Evolutionary conservation across 2,329 filamentous ascomycete species (phyloP), one percentile per base, ranked within the genome.

Genomic region (Cladophialophora exuberans): DNA sequence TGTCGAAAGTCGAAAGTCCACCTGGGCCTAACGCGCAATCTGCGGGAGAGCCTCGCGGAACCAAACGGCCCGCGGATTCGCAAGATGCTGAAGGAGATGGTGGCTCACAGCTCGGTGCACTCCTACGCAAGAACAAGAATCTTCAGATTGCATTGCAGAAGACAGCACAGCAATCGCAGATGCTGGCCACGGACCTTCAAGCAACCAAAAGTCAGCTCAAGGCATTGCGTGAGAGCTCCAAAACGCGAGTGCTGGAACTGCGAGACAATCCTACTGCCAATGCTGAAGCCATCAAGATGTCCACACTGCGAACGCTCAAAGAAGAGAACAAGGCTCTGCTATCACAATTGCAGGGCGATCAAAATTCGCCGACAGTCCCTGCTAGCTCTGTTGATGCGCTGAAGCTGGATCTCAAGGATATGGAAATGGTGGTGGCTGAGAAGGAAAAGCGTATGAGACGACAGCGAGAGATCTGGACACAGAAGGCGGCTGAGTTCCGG

Each of bases 401-500:
- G 36, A 86, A 88, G 57, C 82, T 90, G 49, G 87, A 94, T 63
- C 81, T 97, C 35, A 79, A 83, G 26, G 88, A 89, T 18, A 84
- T 84, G 56, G 85, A 89, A 64, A 85, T 84, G 11, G 82, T 83
- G 0, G 86, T 88, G 1, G 84, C 87, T 7, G 77, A 80, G 18
- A 80, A 80, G 33, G 88, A 94, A 62, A 99, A 97, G 73, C 86
- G 89, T 42, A 88, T 89, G 60, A 81, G 85, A 18, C 88, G 94
- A 1, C 84, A 97, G 10, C 96, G 95, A 65, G 89, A 97, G 67
- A 94, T 97, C 54, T 99, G 90, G 88, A 84, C 84, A 0, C 83
- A 88, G 63, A 99, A 97, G 71, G 91, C 89, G 1, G 85, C 88
- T 65, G 94, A 99, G 74, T 97, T 99, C 76, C 90, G 95, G 45